Conservation (phyloP, 2,329 filamentous ascomycete genomes). For the Tolypocladium tundrense region DNA sequence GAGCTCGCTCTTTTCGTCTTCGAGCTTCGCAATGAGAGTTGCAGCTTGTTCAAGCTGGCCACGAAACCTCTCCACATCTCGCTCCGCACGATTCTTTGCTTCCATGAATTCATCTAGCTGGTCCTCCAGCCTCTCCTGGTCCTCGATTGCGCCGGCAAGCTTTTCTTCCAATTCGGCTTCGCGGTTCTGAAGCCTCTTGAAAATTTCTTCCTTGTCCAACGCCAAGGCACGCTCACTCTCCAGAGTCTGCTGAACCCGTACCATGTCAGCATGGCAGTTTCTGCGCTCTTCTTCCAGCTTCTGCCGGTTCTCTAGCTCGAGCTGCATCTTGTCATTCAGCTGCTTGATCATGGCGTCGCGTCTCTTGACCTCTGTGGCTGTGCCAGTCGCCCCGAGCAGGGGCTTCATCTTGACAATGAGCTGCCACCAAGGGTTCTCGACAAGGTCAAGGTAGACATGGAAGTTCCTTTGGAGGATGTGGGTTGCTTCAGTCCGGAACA, state of each 20-base stretch:
- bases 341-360: constrained; percentile 87
- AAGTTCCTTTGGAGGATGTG: constrained; percentile 93
- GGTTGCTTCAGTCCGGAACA: constrained; percentile 91
- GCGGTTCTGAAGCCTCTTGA: constrained; percentile 87
- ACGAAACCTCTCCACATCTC: constrained; percentile 69
- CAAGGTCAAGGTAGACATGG: constrained; percentile 79
- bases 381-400: constrained; percentile 81
- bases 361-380: constrained; percentile 87
- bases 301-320: constrained; percentile 64
- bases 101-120: constrained; percentile 82
- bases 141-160: constrained; percentile 79
- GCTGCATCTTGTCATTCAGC: constrained; percentile 72
- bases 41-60: constrained; percentile 86
- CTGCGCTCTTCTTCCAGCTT: constrained; percentile 85
- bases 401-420: constrained; percentile 93
- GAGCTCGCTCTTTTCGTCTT: constrained; percentile 74
- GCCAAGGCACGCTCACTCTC: constrained; percentile 95
- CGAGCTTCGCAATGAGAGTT: constrained; percentile 72
- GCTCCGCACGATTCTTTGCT: constrained; percentile 80
- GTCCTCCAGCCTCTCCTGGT: constrained; percentile 89
- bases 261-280: constrained; percentile 76
- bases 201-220: constrained; percentile 97
- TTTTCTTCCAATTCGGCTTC: constrained; percentile 90
- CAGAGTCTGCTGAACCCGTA: constrained; percentile 83
- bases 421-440: constrained; percentile 94